Evolutionary conservation across 768 basidiomycete genomes (phyloP), one percentile per base, ranked within the genome.

Genomic region (Termitomyces sp.): DNA sequence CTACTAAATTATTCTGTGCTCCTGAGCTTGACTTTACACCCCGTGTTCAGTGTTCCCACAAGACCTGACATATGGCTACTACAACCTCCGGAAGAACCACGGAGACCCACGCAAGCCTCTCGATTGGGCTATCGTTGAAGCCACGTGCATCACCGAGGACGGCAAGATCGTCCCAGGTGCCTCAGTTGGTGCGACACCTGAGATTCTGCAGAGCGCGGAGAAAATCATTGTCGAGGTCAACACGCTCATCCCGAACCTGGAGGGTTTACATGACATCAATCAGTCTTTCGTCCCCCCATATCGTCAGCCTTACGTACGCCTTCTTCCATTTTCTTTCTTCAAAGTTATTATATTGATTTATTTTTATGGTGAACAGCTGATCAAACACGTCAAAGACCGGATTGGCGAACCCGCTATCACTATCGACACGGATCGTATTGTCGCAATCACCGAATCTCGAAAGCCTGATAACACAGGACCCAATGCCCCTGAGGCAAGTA

Each of bases 151-250:
- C 43, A 76, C 74, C 1, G 76, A 78, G 56, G 77, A 79, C 3
- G 78, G 78, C 0, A 66, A 68, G 56, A 77, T 79, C 53, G 74
- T 78, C 1, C 78, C 76, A 15, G 73, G 77, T 48, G 76, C 76
- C 15, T 77, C 76, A 5, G 76, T 78, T 6, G 76, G 78, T 42
- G 78, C 77, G 7, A 75, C 74, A 0, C 77, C 77, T 3, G 78
- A 79, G 56, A 78, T 79, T 44, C 56, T 79, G n/a, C 73, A 77
- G 56, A 65, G 65, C 11, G 77, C 78, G 2, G 76, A 78, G 53
- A 77, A 74, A 54, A 79, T 79, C 51, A 76, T 79, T 53, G 73
- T 79, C 35, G 78, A 79, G 60, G 77, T 78, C 27, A 78, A 79
- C 64, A 79, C 77, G 6, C 68, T 60, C 36, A 70, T 77, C 35